Conservation (phyloP, 805 yeast species). For the Saccharomyces paradoxus region DNA sequence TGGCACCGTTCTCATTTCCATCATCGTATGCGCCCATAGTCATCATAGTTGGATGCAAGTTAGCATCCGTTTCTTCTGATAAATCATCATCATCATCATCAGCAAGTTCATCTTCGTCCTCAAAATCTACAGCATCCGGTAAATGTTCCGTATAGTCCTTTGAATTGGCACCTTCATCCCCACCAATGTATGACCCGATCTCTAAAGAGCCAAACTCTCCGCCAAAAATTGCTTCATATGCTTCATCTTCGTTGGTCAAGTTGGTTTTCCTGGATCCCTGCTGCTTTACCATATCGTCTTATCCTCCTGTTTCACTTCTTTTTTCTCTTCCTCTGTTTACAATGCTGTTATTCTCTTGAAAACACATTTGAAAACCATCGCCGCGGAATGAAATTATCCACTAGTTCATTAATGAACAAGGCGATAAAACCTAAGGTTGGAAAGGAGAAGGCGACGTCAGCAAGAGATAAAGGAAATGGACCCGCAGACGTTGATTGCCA, state of each 20-base stretch:
- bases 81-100: conserved; percentile 48
- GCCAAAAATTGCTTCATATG: conserved; percentile 32
- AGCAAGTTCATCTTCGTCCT: conserved; percentile 89
- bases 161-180: conserved; percentile 27
- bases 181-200: conserved; percentile 24
- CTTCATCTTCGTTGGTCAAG: conserved; percentile 33
- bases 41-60: conserved; percentile 6
- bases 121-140: conserved; percentile 88
- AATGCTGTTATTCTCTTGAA: background rate
- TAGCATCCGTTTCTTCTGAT: conserved; percentile 18
- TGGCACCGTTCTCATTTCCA: conserved; percentile 19
- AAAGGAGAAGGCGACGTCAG: background rate
- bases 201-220: conserved; percentile 33
- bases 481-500: conserved; percentile 15
- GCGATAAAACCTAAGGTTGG: background rate
- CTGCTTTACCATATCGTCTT: background rate
- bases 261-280: conserved; percentile 8
- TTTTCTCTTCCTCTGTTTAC: background rate
- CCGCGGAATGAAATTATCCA: background rate
- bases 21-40: conserved; percentile 21
- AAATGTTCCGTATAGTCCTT: conserved; percentile 50
- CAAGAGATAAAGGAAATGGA: background rate
- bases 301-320: background rate
- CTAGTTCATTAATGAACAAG: background rate
- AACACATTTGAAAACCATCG: background rate